Evolutionary conservation across 164 flowering plant genomes (phyloP), one percentile per base, ranked within the genome.

Genomic region (Macadamia tetraphylla): DNA sequence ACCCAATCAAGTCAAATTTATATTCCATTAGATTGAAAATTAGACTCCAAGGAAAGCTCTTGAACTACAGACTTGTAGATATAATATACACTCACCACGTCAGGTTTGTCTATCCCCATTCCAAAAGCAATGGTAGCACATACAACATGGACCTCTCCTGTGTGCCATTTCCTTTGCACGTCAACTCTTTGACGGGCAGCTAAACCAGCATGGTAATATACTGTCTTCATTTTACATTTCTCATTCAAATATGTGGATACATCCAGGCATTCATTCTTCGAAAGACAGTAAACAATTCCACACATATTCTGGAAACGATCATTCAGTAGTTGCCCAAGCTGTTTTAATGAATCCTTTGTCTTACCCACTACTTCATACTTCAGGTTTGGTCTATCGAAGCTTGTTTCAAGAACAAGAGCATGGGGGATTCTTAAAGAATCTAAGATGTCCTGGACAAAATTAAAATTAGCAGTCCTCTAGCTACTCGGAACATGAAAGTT

Each of bases 61-160:
- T 65, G 42, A 71, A 59, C 56, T 6, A 29, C 60, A 32, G 6
- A 71, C 8, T 6, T 52, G 65, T 31, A 82, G 48, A 49, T 23
- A 35, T 35, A 35, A 35, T 35, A 5, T 35, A 2, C 5, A 92
- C 98, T 86, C 72, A 94, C 99, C 71, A 94, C 99, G 78, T 94
- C 90, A 63, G 99, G 86, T 77, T 92, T 94, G 81, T 94, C 96
- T 68, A 94, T 94, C 68, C 99, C 99, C 99, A 94, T 94, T 62
- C 98, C 98, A 76, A 92, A 94, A 69, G 99, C 99, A 68, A 92
- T 92, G 13, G 98, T 94, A 53, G 98, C 99, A 77, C 98, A 92
- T 29, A 92, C 92, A 70, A 94, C 82, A 51, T 86, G 83, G 66
- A 88, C 89, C 74, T 92, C 91, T 69, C 97, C 99, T 2, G 76